Conservation (phyloP, 371 early-diverging fungal species). For the Mucor lusitanicus region DNA sequence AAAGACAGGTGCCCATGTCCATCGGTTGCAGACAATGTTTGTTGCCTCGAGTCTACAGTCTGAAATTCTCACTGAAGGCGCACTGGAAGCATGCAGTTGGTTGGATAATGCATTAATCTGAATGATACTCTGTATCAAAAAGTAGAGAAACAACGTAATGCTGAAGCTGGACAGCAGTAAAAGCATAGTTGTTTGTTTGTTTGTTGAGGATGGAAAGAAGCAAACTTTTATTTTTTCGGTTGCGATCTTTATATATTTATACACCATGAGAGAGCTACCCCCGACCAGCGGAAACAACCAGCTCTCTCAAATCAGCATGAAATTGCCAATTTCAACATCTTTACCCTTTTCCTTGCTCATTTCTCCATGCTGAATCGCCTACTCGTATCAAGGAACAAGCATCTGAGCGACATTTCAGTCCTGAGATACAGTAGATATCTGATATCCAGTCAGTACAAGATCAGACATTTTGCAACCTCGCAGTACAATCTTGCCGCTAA, state of each 20-base stretch:
- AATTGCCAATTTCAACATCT: background rate
- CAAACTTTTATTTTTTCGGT: background rate
- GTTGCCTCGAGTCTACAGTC: conserved; percentile 11
- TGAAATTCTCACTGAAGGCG: background rate
- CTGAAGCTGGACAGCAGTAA: conserved; percentile 1
- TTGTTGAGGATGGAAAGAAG: background rate
- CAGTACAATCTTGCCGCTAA: background rate
- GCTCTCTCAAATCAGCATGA: background rate
- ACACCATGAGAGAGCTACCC: background rate
- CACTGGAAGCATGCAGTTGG: background rate
- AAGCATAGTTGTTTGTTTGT: conserved; percentile 13
- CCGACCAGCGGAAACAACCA: background rate
- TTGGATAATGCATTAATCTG: background rate
- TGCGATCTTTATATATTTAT: background rate
- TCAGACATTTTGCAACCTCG: background rate
- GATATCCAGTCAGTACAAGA: background rate
- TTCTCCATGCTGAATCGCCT: background rate
- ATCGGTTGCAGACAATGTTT: conserved; percentile 4
- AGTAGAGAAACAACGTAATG: background rate
- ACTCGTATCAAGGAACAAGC: background rate
- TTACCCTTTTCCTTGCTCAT: background rate
- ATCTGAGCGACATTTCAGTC: background rate
- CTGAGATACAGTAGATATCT: background rate
- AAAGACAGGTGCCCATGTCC: conserved; percentile 16
- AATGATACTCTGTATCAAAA: background rate